Conservation (phyloP, 192 early-diverging fungal genomes). For the Phycomyces blakesleeanus region DNA sequence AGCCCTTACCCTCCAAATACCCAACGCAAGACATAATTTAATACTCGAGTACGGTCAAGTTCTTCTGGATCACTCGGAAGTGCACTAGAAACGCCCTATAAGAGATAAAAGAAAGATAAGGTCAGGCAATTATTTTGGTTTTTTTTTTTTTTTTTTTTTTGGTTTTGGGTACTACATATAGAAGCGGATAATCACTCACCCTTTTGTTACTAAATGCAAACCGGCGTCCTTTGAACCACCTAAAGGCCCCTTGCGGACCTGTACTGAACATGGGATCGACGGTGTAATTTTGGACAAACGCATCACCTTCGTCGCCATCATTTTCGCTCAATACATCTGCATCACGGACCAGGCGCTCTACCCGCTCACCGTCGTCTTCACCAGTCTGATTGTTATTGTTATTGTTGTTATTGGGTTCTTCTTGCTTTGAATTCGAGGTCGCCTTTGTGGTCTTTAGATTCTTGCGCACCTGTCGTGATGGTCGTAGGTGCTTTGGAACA, state of each 20-base stretch:
- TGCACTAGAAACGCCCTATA: not conserved
- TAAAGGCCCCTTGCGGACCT: conserved; percentile 21
- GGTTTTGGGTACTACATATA: not conserved
- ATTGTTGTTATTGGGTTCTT: too few relatives aligned
- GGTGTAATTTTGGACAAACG: not conserved
- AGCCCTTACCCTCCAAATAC: conserved; percentile 32
- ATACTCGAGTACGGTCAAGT: conserved; percentile 26
- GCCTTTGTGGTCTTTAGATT: not conserved
- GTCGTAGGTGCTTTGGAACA: conserved; percentile 20
- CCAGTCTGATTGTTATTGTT: too few relatives aligned
- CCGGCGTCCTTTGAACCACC: conserved; percentile 27
- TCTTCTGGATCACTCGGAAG: conserved; percentile 30
- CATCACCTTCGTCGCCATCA: not conserved
- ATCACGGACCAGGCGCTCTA: not conserved
- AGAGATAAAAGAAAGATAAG: too few relatives aligned
- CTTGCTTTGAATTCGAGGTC: not conserved
- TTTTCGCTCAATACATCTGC: not conserved
- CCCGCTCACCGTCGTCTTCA: not conserved
- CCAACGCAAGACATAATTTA: conserved; percentile 32
- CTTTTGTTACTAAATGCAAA: not conserved
- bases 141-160: not conserved
- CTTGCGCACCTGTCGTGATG: not conserved
- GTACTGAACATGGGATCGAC: not conserved
- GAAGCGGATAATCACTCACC: not conserved
- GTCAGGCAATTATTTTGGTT: too few relatives aligned